Base-by-base conservation (phyloP, 768 basidiomycete species). In the Baorangia bicolor region DNA sequence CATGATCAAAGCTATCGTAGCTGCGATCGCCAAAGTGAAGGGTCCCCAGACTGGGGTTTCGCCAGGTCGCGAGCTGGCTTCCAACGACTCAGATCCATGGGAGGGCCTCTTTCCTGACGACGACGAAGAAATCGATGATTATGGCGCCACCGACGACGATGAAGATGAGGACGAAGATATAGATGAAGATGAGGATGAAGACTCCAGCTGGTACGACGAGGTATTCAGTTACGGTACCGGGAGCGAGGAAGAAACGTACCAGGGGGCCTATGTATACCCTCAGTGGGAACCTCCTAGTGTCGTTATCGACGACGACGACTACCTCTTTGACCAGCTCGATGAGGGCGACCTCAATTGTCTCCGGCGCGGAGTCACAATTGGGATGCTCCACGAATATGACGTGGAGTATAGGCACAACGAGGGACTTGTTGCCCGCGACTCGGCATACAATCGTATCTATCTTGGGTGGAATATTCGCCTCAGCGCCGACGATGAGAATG, bases 401-500 rank as follows among this genome's bases (percentile, higher is more conserved):
- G 78, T 89, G 73, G 66, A 72, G 23, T 89, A 89, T 65, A 63
- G 65, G 0, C 85, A 85, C 61, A 56, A 65, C n/a, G 70, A 74
- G 14, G 87, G 87, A 4, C 73, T 90, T 38, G 61, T 80, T 20
- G 81, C 81, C 11, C 71, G 73, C 34, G 74, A 75, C 28, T 67
- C 73, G 25, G 71, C 64, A 16, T 73, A 77, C 63, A 74, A 79
- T 59, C 74, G 77, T 27, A 64, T 89, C 10, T 85, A 76, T 58
- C 75, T 90, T 5, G 88, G 88, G 5, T 90, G 86, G 86, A 89
- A 88, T 59, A 78, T 90, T 51, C 60, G 70, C 20, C 68, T 85
- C 44, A 76, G 71, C 35, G 67, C 69, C 8, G 74, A 73, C 39
- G 80, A 81, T 59, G 68, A 71, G 11, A 67, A 65, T 20, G 79